These are phyloP conservation scores for Raffaelea arxii DNA, from an alignment of 2,329 filamentous ascomycete species.

Conservation along the genomic window DNA sequence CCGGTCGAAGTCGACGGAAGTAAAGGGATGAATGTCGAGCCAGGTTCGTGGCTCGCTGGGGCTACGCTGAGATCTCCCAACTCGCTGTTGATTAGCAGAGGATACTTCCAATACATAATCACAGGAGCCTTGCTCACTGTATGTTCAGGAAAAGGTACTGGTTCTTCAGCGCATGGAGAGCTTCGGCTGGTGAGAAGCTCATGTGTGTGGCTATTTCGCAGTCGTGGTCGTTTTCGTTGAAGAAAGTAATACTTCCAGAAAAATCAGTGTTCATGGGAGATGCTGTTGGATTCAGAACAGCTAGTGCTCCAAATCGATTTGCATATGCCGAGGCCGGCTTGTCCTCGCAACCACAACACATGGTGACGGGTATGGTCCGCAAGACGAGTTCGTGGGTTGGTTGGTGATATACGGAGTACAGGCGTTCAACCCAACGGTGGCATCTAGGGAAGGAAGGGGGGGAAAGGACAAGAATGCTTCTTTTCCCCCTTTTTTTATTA, in stretches of 20 bases:
- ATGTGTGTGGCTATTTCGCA: slow-evolving; percentile 13
- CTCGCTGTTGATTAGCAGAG: slow-evolving; percentile 2
- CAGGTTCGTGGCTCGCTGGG: not conserved
- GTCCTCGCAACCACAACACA: slow-evolving; percentile 13
- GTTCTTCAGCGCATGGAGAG: not conserved
- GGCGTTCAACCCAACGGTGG: too few species aligned
- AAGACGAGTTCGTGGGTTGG: not conserved
- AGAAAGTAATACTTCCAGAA: slow-evolving; percentile 11
- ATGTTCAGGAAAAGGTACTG: slow-evolving; percentile 6
- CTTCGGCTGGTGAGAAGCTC: slow-evolving; percentile 5
- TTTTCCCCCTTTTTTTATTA: too few species aligned
- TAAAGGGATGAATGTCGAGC: not conserved
- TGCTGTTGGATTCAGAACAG: slow-evolving; percentile 7
- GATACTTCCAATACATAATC: not conserved
- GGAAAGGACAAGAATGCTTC: too few species aligned
- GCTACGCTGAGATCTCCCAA: slow-evolving; percentile 6
- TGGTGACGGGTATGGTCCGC: not conserved
- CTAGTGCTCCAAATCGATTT: slow-evolving; percentile 11
- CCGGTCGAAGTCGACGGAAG: not conserved
- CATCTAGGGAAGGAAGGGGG: too few species aligned
- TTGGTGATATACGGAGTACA: not conserved
- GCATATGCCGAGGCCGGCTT: slow-evolving; percentile 7
- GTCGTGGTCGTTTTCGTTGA: slow-evolving; percentile 9
- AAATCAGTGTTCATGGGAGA: not conserved
- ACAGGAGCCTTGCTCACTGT: slow-evolving; percentile 4